These are phyloP conservation scores for Cyberlindnera misumaiensis DNA, from an alignment of 805 yeast species.

Conservation along the genomic window DNA sequence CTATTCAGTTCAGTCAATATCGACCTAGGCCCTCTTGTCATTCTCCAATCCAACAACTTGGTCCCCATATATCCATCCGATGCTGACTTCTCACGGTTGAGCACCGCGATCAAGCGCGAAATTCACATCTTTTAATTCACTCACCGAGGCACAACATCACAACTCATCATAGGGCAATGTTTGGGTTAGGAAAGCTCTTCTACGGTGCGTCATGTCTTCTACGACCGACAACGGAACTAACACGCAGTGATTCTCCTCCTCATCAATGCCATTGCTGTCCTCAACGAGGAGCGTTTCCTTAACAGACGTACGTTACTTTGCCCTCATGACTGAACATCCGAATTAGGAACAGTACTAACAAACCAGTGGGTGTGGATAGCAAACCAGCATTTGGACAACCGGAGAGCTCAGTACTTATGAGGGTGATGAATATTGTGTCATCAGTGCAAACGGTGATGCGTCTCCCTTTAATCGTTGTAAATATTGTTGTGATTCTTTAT, in stretches of 20 bases:
- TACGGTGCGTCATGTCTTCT: slow-evolving; percentile 30
- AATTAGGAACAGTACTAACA: slow-evolving; percentile 4
- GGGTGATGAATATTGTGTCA: slow-evolving; percentile 57
- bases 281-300: slow-evolving; percentile 74
- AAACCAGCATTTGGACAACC: slow-evolving; percentile 39
- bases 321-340: no score
- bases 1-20: no score
- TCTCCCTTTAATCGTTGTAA: slow-evolving; percentile 65
- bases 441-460: slow-evolving; percentile 74
- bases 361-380: slow-evolving; percentile 33
- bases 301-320: slow-evolving; percentile 37
- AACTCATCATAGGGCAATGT: slow-evolving; percentile 31
- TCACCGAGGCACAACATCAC: background rate
- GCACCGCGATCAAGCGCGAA: no score
- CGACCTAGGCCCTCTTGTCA: no score
- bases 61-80: no score
- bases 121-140: no score
- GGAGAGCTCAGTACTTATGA: slow-evolving; percentile 46
- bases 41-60: no score
- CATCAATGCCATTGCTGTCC: slow-evolving; percentile 69
- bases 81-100: no score
- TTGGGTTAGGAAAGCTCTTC: slow-evolving; percentile 54
- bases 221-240: background rate
- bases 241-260: slow-evolving; percentile 37
- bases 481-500: slow-evolving; percentile 59